Evolutionary conservation across 23 red algal genomes (phyloP), one percentile per base, ranked within the genome.

Genomic region (Chondrus crispus): DNA sequence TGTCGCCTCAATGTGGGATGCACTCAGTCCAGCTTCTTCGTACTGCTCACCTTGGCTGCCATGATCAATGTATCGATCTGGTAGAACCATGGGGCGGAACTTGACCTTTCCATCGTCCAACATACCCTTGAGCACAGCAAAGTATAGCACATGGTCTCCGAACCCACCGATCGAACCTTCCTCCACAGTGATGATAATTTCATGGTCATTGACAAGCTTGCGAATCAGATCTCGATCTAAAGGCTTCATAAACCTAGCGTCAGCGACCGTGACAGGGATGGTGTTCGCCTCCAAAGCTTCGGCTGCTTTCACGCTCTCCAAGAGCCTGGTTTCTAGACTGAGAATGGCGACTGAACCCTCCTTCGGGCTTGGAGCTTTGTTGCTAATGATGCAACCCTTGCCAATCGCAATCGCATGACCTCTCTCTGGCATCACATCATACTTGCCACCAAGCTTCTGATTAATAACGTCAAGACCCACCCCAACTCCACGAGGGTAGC

Each of bases 171-270:
- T 98, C 20, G 87, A 93, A 46, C 94, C 94, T 72, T 98, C 96
- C 69, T 98, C 96, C 4, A 98, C 41, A 1, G 96, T 98, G 66
- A 98, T 96, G 33, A 98, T 74, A 33, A 95, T 81, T 12, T 98
- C 93, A 77, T 98, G 93, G 5, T 85, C 68, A 5, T 42, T 47
- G 28, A 85, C 93, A 5, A 98, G 93, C 14, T 64, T 38, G 64
- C 81, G 85, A 20, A 98, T 93, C 5, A 98, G 76, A 29, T 96
- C 93, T 26, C 79, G 95, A 54, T 98, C 96, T 22, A 98, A 84
- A 13, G 96, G 96, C 76, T 98, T 98, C 96, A 98, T 98, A 49
- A 96, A 98, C 10, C 96, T 90, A 22, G 96, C 96, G 80, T 98
- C 96, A 35, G 93, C 96, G 10, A 98, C 93, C 2, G 93, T 98